Evolutionary conservation across 2,329 filamentous ascomycete species (phyloP), one percentile per base, ranked within the genome.

Genomic region (Rosellinia necatrix): DNA sequence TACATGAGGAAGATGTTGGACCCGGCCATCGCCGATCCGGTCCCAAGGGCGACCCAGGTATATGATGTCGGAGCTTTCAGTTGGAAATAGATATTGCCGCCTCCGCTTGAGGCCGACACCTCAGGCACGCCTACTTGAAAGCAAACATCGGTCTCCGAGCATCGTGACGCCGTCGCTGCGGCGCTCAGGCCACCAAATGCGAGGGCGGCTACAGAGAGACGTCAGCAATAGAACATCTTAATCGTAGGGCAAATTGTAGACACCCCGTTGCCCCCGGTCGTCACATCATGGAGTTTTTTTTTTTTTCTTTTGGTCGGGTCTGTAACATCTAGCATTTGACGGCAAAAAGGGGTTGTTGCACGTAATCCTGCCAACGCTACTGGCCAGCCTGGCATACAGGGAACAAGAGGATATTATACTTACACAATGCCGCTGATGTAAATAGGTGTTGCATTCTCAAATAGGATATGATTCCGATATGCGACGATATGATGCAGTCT

Each of bases 1-100:
- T 88, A 88, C 62, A 87, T 75, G 65, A 88, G 61, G 66, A 88
- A 87, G 54, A 88, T 85, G 67, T 84, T 80, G 46, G 84, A 70
- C 27, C 77, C 80, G 12, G 68, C 35, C 85, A 88, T 88, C 37
- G 60, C 56, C 0, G 66, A 63, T 41, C 85, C 85, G 27, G 81
- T 82, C 25, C 82, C 85, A 15, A 87, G 73, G 7, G 76, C 81
- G 13, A 85, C 76, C 85, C 85, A 88, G 56, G 70, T 64, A 66
- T 81, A 81, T 5, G 71, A 72, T 2, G 75, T 74, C 1, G 82
- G 80, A 3, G 83, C 82, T n/a, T 72, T 72, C 53, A 88, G 75
- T 65, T 86, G 84, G 60, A 88, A 77, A 68, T 83, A 87, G 50
- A 88, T 76, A 66, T 83, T 82, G 52, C 83, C 83, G 3, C 74